phyloP scores from a whole-genome alignment of 352 stramenopile genomes.

The Sclerospora graminicola region DNA sequence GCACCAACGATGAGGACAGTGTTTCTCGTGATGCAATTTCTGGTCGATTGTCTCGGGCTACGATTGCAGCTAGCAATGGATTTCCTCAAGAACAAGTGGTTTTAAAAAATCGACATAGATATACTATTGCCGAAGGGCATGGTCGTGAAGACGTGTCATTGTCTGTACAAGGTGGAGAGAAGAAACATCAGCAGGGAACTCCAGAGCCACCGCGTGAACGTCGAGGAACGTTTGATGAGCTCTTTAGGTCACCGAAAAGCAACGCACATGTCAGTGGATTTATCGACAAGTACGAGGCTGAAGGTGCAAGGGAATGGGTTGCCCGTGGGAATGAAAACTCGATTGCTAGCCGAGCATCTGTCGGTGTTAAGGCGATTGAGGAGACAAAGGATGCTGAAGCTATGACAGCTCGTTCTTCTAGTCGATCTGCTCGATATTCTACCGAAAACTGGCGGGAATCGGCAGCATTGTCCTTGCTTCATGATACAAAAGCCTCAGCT shows the following conservation, averaged over 20 bases:
- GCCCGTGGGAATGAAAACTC: conserved; percentile 5
- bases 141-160: conserved; percentile 3
- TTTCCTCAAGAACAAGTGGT: background rate
- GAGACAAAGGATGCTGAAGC: conserved; percentile 17
- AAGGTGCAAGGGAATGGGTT: conserved; percentile 6
- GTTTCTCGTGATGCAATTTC: conserved; percentile 1
- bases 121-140: conserved; percentile 17
- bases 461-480: conserved; percentile 11
- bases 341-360: background rate
- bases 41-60: conserved; percentile 13
- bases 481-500: conserved; percentile 8
- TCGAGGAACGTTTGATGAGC: conserved; percentile 61
- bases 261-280: background rate
- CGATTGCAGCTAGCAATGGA: conserved; percentile 15
- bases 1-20: background rate
- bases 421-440: conserved; percentile 1
- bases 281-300: conserved; percentile 3
- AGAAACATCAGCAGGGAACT: conserved; percentile 1
- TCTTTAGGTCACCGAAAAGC: conserved; percentile 58
- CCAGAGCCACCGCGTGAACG: conserved; percentile 21
- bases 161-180: background rate
- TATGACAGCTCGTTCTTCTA: background rate
- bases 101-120: conserved; percentile 14
- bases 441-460: conserved; percentile 15
- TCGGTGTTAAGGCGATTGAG: conserved; percentile 11